Evolutionary conservation across 331 rosid genomes (phyloP), one percentile per base, ranked within the genome.

Genomic region (Dryas integrifolia): DNA sequence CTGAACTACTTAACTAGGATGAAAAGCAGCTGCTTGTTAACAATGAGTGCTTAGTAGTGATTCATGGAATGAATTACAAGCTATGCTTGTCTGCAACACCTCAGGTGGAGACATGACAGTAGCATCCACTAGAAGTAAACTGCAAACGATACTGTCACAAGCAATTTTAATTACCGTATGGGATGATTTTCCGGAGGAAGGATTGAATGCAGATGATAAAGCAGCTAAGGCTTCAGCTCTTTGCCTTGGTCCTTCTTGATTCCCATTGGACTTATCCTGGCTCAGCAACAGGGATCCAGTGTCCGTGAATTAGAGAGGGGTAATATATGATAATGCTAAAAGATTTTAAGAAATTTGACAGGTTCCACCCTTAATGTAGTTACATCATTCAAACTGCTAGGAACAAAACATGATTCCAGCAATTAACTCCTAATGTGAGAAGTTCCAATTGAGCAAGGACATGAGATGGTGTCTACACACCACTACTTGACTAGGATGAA

Each of bases 171-270:
- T 83, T 93, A 93, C 98, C 88, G 44, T 50, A 65, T 70, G 71
- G 80, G 96, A 44, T 51, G 89, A 41, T 79, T 77, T 61, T 49
- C 87, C 97, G 1, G 93, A 83, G 63, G 94, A 88, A 77, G 98
- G 88, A 78, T 83, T 87, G 57, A 92, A 92, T 66, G 98, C 98
- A 77, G 89, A 87, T 69, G 87, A 81, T 79, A 92, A 83, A 75
- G 98, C 97, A 68, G 97, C 97, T 81, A 92, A 82, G 77, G 98
- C 98, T 75, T 84, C 89, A 75, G 96, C 98, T 77, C 98, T 88
- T 74, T 92, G 98, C 72, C 93, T 87, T 65, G 97, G 92, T 52
- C 98, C 98, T 67, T 96, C 98, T 72, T 85, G 91, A 79, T 82
- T 80, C 69, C 96, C 96, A 58, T 85, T 88, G 60, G 93, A 78